Evolutionary conservation across 1,139 yeast genomes (phyloP).

Genomic region (Hansenula sp.): DNA sequence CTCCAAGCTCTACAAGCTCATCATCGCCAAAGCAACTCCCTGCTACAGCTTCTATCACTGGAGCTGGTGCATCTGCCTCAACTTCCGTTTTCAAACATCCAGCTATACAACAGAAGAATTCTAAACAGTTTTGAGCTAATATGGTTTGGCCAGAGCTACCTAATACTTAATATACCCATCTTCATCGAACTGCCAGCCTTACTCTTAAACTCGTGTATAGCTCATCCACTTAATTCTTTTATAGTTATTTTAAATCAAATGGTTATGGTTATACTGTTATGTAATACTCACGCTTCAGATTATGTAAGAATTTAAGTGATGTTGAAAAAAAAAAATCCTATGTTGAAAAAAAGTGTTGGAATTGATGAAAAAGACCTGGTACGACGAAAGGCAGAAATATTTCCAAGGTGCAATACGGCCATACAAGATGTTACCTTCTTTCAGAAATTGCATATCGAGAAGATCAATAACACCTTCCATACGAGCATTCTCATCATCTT

Average conservation of each 20-base stretch:
- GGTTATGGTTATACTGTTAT: background rate
- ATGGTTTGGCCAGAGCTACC: background rate
- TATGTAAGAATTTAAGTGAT: background rate
- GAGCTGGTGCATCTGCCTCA: background rate
- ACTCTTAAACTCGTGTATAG: too few species aligned
- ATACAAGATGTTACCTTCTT: background rate
- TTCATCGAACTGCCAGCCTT: too few species aligned
- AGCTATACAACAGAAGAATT: background rate
- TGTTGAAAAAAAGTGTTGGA: background rate
- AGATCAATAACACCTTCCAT: background rate
- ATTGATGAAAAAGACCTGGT: background rate
- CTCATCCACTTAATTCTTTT: too few species aligned
- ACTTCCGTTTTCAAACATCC: conserved; percentile 1
- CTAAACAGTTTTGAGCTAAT: background rate
- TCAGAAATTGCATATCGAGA: background rate
- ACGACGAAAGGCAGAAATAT: background rate
- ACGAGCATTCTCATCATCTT: conserved; percentile 2
- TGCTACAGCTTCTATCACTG: background rate
- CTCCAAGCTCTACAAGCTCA: background rate
- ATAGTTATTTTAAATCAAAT: too few species aligned
- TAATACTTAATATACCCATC: too few species aligned
- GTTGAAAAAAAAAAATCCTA: background rate
- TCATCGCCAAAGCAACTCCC: background rate
- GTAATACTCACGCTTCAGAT: background rate
- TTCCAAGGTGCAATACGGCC: background rate